phyloP scores from a whole-genome alignment of 148 eudicot species.

The Talinum fruticosum region DNA sequence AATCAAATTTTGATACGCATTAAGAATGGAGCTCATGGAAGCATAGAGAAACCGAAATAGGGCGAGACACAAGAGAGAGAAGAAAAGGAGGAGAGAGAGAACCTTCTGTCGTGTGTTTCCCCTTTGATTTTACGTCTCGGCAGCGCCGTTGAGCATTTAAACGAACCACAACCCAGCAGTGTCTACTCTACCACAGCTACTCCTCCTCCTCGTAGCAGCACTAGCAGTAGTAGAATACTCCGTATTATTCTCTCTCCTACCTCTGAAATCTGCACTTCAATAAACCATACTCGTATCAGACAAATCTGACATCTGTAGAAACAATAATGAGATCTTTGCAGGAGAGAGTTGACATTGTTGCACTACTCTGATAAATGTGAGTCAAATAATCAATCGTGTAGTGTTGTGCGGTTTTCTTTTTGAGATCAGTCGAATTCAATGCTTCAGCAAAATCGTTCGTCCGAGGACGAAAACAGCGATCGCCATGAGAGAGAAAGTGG shows the following conservation, averaged over 20 bases:
- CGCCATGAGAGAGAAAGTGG: neutral
- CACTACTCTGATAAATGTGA: neutral
- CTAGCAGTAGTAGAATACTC: neutral
- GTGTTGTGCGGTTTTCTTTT: neutral
- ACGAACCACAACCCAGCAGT: conserved; percentile 1
- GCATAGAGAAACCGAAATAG: neutral
- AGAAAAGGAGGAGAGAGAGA: neutral
- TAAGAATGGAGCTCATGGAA: too few species aligned
- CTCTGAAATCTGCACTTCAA: conserved; percentile 8
- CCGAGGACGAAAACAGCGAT: neutral
- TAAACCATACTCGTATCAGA: conserved; percentile 2
- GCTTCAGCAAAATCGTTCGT: neutral
- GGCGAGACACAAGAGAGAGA: neutral
- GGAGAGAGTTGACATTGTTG: conserved; percentile 20
- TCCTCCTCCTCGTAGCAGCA: neutral
- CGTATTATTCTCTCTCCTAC: neutral
- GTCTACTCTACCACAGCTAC: conserved; percentile 9
- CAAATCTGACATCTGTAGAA: neutral
- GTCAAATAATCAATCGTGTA: neutral
- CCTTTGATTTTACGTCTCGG: neutral
- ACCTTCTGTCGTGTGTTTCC: neutral
- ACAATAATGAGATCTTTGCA: conserved; percentile 9
- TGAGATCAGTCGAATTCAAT: conserved; percentile 4
- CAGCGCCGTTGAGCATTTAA: conserved; percentile 31
- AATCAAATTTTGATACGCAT: neutral